Evolutionary conservation across 495 filamentous ascomycete genomes (phyloP), one percentile per base, ranked within the genome.

Genomic region (Cetradonia linearis): DNA sequence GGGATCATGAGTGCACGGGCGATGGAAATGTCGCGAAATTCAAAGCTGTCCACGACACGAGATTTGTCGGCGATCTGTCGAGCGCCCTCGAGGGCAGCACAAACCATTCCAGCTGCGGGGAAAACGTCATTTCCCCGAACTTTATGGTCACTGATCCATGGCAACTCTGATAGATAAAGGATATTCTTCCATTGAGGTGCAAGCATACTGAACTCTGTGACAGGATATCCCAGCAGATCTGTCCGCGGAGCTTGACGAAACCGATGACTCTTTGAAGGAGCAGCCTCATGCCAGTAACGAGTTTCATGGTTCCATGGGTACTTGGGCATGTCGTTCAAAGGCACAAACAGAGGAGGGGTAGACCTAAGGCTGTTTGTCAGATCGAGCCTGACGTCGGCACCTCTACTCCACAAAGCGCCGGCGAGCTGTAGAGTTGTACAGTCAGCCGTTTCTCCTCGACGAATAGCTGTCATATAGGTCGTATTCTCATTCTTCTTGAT

Each of bases 291-390:
- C 71, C 70, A 77, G 61, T 73, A 70, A 3, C 62, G 63, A 8
- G 66, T 67, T 2, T 63, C 55, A 52, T 80, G 72, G 62, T 76
- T 71, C 72, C 72, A 80, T 27, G 70, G 69, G 65, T 81, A 81
- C 4, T 67, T 68, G 38, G 78, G 78, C 6, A 80, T 63, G 11
- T 36, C 33, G 48, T 78, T 73, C 8, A 69, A 69, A 46, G 75
- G 33, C 4, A 55, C 36, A 44, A 14, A 20, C 5, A 18, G 6
- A 14, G 13, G 7, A 20, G 13, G 11, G n/a, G 3, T 44, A 5
- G 40, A 44, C 40, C 16, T 44, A 6, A 44, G 16, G n/a, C 40
- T 16, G n/a, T 44, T 44, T 8, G n/a, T 20, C 5, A 14, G 11
- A 16, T 44, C 13, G 5, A 44, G 11, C 11, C 16, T 20, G n/a